These are phyloP conservation scores for Chlamydomonas applanata DNA, from an alignment of 139 green algal genomes.

Conservation along the genomic window DNA sequence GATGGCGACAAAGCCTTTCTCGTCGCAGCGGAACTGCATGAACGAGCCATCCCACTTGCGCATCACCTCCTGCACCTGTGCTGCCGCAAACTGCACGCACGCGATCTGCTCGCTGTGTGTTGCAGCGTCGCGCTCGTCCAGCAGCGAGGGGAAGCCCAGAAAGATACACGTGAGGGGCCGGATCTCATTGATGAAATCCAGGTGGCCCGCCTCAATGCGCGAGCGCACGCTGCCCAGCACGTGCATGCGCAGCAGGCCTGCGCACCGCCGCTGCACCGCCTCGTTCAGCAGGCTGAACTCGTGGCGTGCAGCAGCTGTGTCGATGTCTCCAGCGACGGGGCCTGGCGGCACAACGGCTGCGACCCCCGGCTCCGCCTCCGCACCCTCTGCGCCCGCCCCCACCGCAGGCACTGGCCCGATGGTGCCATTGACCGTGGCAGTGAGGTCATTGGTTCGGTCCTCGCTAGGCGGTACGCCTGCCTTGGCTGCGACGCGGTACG, in stretches of 20 bases:
- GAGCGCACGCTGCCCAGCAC: conserved; percentile 64
- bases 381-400: too few relatives aligned
- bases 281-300: conserved; percentile 39
- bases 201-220: conserved; percentile 68
- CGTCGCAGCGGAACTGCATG: conserved; percentile 82
- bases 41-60: conserved; percentile 66
- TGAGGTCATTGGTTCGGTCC: too few relatives aligned
- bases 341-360: neutral
- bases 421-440: too few relatives aligned
- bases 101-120: conserved; percentile 29
- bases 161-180: conserved; percentile 77
- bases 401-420: too few relatives aligned
- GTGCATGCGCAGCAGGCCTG: conserved; percentile 68
- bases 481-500: too few relatives aligned
- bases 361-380: too few relatives aligned
- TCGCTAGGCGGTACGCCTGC: neutral
- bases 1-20: conserved; percentile 87
- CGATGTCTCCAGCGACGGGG: neutral
- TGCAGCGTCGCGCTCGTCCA: conserved; percentile 20
- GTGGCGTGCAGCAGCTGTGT: conserved; percentile 4
- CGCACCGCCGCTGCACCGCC: conserved; percentile 39
- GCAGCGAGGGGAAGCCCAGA: conserved; percentile 80
- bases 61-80: conserved; percentile 69
- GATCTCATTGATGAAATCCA: conserved; percentile 81
- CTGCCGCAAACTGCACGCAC: conserved; percentile 54